Conservation (phyloP, 805 yeast species). For the Wickerhamomyces strasburgensis region DNA sequence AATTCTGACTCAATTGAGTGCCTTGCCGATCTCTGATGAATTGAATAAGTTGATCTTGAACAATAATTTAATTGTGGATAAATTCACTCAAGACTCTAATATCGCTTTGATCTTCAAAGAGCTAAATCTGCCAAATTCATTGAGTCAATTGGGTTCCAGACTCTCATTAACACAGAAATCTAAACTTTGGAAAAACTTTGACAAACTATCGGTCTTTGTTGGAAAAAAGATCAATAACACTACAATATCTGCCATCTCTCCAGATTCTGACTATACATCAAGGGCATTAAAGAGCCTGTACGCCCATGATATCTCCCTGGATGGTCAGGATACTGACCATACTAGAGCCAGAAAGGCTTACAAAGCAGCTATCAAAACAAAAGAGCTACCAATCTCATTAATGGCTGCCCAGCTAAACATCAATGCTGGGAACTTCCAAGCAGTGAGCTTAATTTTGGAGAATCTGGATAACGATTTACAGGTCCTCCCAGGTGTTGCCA, state of each 20-base stretch:
- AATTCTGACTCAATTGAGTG: conserved; percentile 31
- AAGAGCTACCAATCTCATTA: conserved; percentile 28
- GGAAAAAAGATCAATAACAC: conserved; percentile 14
- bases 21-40: conserved; percentile 21
- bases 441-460: conserved; percentile 35
- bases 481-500: conserved; percentile 43
- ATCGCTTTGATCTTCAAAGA: conserved; percentile 29
- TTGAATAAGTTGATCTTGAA: conserved; percentile 27
- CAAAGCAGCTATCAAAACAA: conserved; percentile 30
- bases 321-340: conserved; percentile 6
- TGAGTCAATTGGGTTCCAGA: conserved; percentile 19
- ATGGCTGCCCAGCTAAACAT: conserved; percentile 33
- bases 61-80: conserved; percentile 26
- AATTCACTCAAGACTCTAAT: conserved; percentile 2
- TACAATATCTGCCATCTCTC: neutral
- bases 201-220: conserved; percentile 15
- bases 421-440: conserved; percentile 27
- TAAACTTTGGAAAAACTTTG: conserved; percentile 18
- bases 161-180: conserved; percentile 19
- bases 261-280: conserved; percentile 12
- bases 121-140: conserved; percentile 24
- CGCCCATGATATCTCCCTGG: conserved; percentile 15
- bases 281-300: conserved; percentile 10
- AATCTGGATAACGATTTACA: conserved; percentile 17
- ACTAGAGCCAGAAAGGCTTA: conserved; percentile 29